These are phyloP conservation scores for Planoprotostelium fungivorum DNA, from an alignment of 78 protist genomes.

Conservation along the genomic window DNA sequence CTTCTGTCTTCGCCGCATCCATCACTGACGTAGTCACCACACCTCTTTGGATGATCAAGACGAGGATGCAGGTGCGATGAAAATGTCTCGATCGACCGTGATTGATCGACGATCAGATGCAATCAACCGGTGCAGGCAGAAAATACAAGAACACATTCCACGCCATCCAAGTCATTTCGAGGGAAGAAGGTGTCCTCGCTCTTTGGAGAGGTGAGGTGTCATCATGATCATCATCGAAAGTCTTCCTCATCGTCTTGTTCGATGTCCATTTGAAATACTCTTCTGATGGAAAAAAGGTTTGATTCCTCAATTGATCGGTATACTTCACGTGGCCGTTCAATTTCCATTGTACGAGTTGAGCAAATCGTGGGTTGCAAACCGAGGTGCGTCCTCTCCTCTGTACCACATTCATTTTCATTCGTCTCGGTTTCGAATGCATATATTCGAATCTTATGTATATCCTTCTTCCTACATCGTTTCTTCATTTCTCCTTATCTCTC, in stretches of 20 bases:
- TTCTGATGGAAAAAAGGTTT: slow-evolving; percentile 69
- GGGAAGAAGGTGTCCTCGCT: not conserved
- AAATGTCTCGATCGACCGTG: not conserved
- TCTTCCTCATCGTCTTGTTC: too few species aligned
- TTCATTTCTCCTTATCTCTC: not conserved
- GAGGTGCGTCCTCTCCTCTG: not conserved
- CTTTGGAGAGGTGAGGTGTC: not conserved
- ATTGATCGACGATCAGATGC: not conserved
- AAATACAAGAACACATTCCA: not conserved
- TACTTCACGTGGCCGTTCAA: slow-evolving; percentile 80
- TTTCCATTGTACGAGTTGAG: slow-evolving; percentile 77
- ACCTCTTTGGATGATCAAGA: not conserved
- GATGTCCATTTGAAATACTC: too few species aligned
- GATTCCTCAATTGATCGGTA: slow-evolving; percentile 72
- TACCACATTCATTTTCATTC: not conserved
- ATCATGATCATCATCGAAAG: too few species aligned
- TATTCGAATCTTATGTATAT: not conserved
- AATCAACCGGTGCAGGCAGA: not conserved
- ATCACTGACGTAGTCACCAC: not conserved
- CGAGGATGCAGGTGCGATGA: not conserved
- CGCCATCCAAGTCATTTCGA: not conserved
- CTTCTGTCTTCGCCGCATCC: not conserved
- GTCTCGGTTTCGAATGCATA: not conserved
- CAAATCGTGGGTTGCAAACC: slow-evolving; percentile 5
- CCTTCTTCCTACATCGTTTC: not conserved